Conservation (phyloP, 2,329 filamentous ascomycete genomes). For the Beauveria sp. region DNA sequence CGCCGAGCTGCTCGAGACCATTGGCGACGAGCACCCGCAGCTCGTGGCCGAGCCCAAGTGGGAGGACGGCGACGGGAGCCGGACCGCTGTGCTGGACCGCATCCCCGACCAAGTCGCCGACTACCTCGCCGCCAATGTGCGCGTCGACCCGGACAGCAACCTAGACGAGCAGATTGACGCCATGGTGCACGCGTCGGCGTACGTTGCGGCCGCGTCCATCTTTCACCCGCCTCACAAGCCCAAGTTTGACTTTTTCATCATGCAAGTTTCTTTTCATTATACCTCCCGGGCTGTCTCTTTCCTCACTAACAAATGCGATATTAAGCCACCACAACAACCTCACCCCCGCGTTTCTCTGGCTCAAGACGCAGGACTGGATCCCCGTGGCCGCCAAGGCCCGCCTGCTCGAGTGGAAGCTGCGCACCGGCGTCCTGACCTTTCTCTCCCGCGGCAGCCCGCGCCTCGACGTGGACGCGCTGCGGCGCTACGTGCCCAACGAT, state of each 20-base stretch:
- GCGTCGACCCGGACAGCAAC: constrained; percentile 48
- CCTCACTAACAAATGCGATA: not conserved
- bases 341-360: constrained; percentile 62
- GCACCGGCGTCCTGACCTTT: constrained; percentile 68
- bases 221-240: constrained; percentile 55
- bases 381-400: constrained; percentile 53
- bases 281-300: not conserved
- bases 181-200: constrained; percentile 61
- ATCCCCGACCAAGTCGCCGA: constrained; percentile 56
- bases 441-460: constrained; percentile 57
- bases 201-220: constrained; percentile 45
- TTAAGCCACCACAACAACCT: constrained; percentile 67
- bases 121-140: constrained; percentile 48
- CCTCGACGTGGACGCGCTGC: constrained; percentile 52
- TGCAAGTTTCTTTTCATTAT: constrained; percentile 26
- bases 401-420: constrained; percentile 74
- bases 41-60: constrained; percentile 42
- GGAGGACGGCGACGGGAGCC: constrained; percentile 55
- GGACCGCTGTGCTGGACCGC: constrained; percentile 57
- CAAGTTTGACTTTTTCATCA: constrained; percentile 75
- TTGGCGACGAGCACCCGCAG: constrained; percentile 43
- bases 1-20: constrained; percentile 53
- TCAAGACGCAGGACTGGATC: constrained; percentile 57
- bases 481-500: constrained; percentile 47
- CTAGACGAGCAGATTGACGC: constrained; percentile 46